Base-by-base conservation (phyloP, 75 land plant genomes). In the Isoetes taiwanensis region DNA sequence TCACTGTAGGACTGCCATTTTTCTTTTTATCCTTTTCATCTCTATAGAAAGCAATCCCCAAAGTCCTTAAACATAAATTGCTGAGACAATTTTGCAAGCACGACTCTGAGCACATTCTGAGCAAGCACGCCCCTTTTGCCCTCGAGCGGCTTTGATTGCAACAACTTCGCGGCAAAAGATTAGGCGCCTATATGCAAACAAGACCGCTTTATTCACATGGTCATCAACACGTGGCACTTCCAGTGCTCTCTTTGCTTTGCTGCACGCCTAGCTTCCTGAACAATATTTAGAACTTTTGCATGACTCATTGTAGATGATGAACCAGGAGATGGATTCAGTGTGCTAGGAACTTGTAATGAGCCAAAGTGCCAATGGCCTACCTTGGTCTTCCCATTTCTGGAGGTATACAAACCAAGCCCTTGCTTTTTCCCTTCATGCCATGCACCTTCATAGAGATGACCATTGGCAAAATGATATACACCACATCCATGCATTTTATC, bases 241-340 rank as follows among this genome's bases (percentile, higher is more conserved):
- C 16, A 46, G 50, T 6, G 50, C 50, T 16, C 23, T 46, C 50
- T 46, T 46, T 4, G 12, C 50, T 19, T 16, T 23, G 16, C 50
- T 16, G 6, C 50, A 19, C 50, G 50, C 50, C n/a, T 46, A n/a
- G 5, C 23, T 46, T 19, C 50, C 50, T 46, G 50, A 8, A 46
- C 50, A n/a, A 46, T 23, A 23, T 46, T 46, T 16, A 46, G 50
- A 46, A 46, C 50, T 46, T 46, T 46, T 5, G 50, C 50, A n/a
- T 46, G 50, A 23, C 50, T 46, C 4, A 46, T 23, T 5, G 50
- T 23, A 19, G 50, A 19, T 4, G 50, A 46, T 16, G 50, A 46
- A 46, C 50, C 50, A 19, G 50, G 50, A 46, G 50, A 19, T 23
- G 50, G 50, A 23, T 46, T 46, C 50, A 46, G 50, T 16, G 50